Conservation (phyloP, 1,139 yeast genomes). For the Nadsonia starkeyi-henricii region DNA sequence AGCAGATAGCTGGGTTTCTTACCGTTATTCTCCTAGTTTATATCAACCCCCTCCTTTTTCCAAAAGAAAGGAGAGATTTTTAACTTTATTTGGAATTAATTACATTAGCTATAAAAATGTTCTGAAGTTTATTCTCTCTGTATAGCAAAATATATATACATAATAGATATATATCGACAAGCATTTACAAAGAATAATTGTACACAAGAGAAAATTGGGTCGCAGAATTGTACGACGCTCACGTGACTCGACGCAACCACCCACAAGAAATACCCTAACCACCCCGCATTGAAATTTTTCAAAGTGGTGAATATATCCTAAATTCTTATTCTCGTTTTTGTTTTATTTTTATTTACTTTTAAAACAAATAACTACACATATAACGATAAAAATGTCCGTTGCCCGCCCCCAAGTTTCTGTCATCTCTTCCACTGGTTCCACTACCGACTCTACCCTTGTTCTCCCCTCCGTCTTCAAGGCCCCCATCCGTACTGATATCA, state of each 20-base stretch:
- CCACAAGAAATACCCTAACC: no score
- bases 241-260: background rate
- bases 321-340: no score
- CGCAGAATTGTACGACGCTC: no score
- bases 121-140: background rate
- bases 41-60: no score
- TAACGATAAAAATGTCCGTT: background rate
- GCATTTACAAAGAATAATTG: background rate
- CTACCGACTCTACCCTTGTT: conserved; percentile 72
- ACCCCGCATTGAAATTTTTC: no score
- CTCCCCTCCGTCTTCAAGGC: conserved; percentile 98
- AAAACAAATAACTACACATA: no score
- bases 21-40: no score
- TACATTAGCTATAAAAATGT: background rate
- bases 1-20: no score
- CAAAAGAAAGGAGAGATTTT: background rate
- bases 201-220: no score
- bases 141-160: background rate
- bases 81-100: no score
- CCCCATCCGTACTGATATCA: conserved; percentile 99
- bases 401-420: conserved; percentile 95
- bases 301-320: no score
- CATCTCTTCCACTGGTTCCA: conserved; percentile 77
- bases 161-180: background rate
- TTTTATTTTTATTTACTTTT: no score